Evolutionary conservation across 352 stramenopile genomes (phyloP).

Genomic region (Globisporangium abappressorium): DNA sequence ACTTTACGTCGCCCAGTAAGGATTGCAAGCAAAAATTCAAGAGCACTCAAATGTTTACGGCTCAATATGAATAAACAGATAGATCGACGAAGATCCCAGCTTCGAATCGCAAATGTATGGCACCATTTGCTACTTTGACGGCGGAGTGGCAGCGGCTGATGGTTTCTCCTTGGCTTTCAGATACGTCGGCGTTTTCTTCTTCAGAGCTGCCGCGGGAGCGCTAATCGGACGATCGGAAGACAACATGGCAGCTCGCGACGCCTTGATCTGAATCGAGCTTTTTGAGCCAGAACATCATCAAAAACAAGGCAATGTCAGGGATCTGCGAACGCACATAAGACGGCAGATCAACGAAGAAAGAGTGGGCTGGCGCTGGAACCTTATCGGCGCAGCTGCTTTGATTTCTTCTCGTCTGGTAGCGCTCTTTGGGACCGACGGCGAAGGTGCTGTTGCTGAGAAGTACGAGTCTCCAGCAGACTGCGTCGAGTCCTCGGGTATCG

Average conservation of each 20-base stretch:
- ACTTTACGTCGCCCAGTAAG: slow-evolving; percentile 29
- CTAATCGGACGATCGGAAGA: slow-evolving; percentile 52
- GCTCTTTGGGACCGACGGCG: neutral
- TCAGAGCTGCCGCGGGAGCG: slow-evolving; percentile 35
- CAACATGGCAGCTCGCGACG: slow-evolving; percentile 30
- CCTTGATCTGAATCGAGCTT: slow-evolving; percentile 41
- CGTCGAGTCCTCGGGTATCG: slow-evolving; percentile 14
- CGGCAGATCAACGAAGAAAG: neutral
- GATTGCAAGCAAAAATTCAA: neutral
- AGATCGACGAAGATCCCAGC: neutral
- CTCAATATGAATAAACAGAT: neutral
- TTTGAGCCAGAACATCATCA: neutral
- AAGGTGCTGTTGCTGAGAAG: neutral
- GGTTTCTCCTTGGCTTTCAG: slow-evolving; percentile 16
- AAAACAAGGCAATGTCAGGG: neutral
- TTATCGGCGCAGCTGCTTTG: slow-evolving; percentile 11
- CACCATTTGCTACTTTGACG: slow-evolving; percentile 5
- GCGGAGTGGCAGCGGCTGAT: slow-evolving; percentile 6
- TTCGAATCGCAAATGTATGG: neutral
- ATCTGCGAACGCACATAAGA: neutral
- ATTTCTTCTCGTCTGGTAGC: slow-evolving; percentile 10
- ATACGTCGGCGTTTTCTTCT: slow-evolving; percentile 37
- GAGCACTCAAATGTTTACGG: no score
- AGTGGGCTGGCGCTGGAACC: slow-evolving; percentile 1
- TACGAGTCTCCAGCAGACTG: slow-evolving; percentile 2